These are phyloP conservation scores for Ananas comosus DNA, from an alignment of 176 grass and related monocot species.

Conservation along the genomic window DNA sequence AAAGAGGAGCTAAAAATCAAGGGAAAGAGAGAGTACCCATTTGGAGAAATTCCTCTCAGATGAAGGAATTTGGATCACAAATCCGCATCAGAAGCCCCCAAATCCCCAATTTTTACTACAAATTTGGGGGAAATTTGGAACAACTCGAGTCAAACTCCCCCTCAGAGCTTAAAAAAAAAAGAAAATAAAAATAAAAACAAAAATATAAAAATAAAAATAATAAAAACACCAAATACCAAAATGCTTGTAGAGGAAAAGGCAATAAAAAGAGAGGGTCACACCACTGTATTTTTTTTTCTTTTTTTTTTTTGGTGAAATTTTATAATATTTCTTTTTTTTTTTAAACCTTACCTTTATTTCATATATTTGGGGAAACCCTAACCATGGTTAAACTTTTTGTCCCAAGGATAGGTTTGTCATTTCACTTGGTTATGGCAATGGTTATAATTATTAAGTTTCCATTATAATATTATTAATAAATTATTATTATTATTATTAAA, in stretches of 20 bases:
- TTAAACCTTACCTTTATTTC: constrained; percentile 15
- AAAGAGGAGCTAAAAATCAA: not conserved
- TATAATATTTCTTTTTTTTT: not conserved
- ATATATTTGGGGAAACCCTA: constrained; percentile 12
- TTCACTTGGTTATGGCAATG: not conserved
- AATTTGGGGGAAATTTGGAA: constrained; percentile 11
- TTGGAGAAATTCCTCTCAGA: constrained; percentile 12
- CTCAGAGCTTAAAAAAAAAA: not conserved
- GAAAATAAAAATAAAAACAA: too few relatives aligned
- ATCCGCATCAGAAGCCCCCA: constrained; percentile 1
- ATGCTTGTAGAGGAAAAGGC: constrained; percentile 10
- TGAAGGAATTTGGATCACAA: constrained; percentile 4
- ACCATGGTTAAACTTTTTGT: not conserved
- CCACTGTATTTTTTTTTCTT: constrained; percentile 6
- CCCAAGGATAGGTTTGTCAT: not conserved
- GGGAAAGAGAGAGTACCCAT: constrained; percentile 16
- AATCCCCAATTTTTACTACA: constrained; percentile 5
- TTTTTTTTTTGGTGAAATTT: not conserved
- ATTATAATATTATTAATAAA: not conserved
- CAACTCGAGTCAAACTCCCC: constrained; percentile 14
- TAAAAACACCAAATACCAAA: constrained; percentile 18
- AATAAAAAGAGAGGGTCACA: constrained; percentile 17
- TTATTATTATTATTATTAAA: not conserved
- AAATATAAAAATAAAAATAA: too few relatives aligned
- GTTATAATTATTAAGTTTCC: not conserved